These are phyloP conservation scores for Tolypocladium tropicale DNA, from an alignment of 2,329 filamentous ascomycete genomes.

Conservation along the genomic window DNA sequence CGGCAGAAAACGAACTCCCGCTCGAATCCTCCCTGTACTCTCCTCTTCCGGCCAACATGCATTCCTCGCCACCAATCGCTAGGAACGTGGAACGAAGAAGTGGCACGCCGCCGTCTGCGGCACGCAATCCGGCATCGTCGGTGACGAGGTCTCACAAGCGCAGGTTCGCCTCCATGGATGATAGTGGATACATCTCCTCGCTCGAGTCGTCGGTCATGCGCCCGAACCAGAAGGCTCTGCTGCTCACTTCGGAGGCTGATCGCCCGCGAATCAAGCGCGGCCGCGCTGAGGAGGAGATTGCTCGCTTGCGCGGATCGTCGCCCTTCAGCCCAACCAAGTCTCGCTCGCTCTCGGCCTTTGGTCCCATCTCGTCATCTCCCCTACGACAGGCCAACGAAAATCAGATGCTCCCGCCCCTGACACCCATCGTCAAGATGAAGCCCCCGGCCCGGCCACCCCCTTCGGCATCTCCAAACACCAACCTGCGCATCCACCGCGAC, in stretches of 20 bases:
- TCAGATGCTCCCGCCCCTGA: conserved; percentile 65
- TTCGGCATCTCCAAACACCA: conserved; percentile 88
- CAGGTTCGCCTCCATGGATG: conserved; percentile 69
- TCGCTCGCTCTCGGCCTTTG: conserved; percentile 40
- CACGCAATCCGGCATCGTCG: conserved; percentile 52
- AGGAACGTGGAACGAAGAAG: conserved; percentile 47
- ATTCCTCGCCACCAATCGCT: conserved; percentile 82
- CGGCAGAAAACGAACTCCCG: conserved; percentile 24
- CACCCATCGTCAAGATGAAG: conserved; percentile 76
- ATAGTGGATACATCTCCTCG: conserved; percentile 96
- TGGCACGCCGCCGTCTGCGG: conserved; percentile 66
- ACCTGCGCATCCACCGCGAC: conserved; percentile 78
- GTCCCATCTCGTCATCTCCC: conserved; percentile 58
- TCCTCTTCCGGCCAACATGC: conserved; percentile 60
- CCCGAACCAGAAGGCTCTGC: conserved; percentile 50
- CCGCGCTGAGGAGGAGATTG: conserved; percentile 91
- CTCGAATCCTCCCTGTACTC: conserved; percentile 52
- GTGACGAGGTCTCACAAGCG: conserved; percentile 59
- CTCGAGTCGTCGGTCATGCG: conserved; percentile 83
- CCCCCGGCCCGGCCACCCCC: conserved; percentile 43
- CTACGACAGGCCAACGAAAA: conserved; percentile 44
- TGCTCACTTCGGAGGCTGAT: conserved; percentile 70
- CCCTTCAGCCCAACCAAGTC: conserved; percentile 81
- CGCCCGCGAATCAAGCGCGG: conserved; percentile 77
- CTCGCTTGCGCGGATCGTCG: conserved; percentile 81